Evolutionary conservation across 352 stramenopile species (phyloP), one percentile per base, ranked within the genome.

Genomic region (Globisporangium lucens): DNA sequence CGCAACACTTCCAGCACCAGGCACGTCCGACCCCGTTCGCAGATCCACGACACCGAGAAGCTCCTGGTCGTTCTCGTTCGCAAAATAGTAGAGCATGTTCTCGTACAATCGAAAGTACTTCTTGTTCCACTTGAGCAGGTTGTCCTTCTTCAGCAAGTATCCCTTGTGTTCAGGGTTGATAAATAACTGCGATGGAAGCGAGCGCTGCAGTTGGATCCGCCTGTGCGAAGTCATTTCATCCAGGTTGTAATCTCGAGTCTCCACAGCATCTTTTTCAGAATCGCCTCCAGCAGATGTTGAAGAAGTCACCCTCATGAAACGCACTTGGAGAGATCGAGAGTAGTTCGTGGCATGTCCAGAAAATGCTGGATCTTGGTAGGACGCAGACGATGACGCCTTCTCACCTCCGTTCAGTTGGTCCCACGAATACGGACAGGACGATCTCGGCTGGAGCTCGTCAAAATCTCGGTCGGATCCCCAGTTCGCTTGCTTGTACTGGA

Each of bases 41-140:
- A 96, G 63, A 69, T 96, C 87, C 43, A 96, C 87, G 58, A 96
- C 87, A 56, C 89, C 89, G 1, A 94, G 74, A 9, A 96, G 67
- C 53, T 93, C 87, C 68, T 95, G 86, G 47, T 96, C 89, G 0
- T 78, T 82, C 65, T 95, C 86, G n/a, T 79, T 91, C 20, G 82
- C 77, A 61, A 96, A 96, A 69, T 95, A 96, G 75, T 94, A 96
- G 33, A 96, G 63, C 85, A 95, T 95, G 66, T 92, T 80, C 53
- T 93, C 86, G 62, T 94, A 93, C 58, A 96, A 66, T 8, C 89
- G 84, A 61, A 96, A 96, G 66, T 95, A 96, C 63, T 89, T 89
- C 63, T 91, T 89, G 69, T 91, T 92, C 89, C 89, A 96, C 77
- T 95, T 94, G 38, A 96, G 82, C 69, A 94, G 75, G 53, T 89